These are phyloP conservation scores for Xerocomus potaroensis DNA, from an alignment of 768 basidiomycete genomes.

Conservation along the genomic window DNA sequence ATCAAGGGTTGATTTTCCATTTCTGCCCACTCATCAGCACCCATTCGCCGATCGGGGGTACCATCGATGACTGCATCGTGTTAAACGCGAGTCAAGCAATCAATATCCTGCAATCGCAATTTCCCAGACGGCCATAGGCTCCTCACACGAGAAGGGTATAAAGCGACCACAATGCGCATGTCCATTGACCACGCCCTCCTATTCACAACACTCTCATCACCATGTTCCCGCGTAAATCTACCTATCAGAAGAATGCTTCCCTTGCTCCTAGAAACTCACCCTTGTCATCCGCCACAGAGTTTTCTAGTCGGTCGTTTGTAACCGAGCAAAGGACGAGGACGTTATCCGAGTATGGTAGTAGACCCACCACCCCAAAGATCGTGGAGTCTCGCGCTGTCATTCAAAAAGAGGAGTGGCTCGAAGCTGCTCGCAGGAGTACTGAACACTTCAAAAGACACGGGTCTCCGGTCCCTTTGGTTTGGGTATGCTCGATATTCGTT, in stretches of 20 bases:
- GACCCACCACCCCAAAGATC: constrained; percentile 12
- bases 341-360: constrained; percentile 13
- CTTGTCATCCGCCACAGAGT: constrained; percentile 14
- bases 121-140: not conserved
- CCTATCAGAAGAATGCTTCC: constrained; percentile 6
- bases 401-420: constrained; percentile 29
- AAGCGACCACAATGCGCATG: not conserved
- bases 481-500: constrained; percentile 15
- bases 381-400: constrained; percentile 13
- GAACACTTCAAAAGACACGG: constrained; percentile 26
- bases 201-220: not conserved
- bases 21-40: constrained; percentile 7
- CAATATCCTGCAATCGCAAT: constrained; percentile 2
- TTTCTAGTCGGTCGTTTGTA: not conserved
- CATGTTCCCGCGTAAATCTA: constrained; percentile 18
- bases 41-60: not conserved
- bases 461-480: constrained; percentile 30
- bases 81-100: not conserved
- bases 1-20: constrained; percentile 1
- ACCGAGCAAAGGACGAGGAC: constrained; percentile 17
- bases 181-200: not conserved
- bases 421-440: constrained; percentile 27
- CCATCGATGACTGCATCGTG: constrained; percentile 19
- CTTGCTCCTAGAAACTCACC: constrained; percentile 5
- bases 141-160: constrained; percentile 13